These are phyloP conservation scores for Zizania latifolia DNA, from an alignment of 176 grass and related monocot genomes.

Conservation along the genomic window DNA sequence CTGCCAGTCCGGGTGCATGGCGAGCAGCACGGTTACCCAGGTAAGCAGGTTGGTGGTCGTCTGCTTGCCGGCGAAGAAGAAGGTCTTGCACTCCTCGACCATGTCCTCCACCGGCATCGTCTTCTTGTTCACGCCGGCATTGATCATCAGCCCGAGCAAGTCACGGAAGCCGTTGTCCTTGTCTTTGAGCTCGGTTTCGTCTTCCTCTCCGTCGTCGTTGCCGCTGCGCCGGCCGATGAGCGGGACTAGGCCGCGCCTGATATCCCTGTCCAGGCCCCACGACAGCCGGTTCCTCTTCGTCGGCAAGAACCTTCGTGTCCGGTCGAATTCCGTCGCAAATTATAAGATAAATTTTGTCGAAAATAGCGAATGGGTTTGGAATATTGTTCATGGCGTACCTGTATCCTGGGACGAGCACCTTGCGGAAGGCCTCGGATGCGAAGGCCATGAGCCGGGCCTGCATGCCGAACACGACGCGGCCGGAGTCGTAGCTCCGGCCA, in stretches of 20 bases:
- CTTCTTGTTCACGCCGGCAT: slow-evolving; percentile 25
- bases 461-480: slow-evolving; percentile 62
- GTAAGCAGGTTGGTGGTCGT: slow-evolving; percentile 80
- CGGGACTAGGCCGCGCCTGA: slow-evolving; percentile 44
- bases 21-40: slow-evolving; percentile 82
- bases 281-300: slow-evolving; percentile 63
- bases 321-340: background rate
- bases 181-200: background rate
- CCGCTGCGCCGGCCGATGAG: slow-evolving; percentile 55
- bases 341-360: background rate
- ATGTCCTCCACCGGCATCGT: slow-evolving; percentile 61
- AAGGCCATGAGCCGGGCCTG: slow-evolving; percentile 73
- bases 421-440: slow-evolving; percentile 77
- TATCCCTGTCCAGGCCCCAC: slow-evolving; percentile 78
- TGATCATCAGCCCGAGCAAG: slow-evolving; percentile 78
- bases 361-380: background rate
- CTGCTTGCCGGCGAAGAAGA: slow-evolving; percentile 98
- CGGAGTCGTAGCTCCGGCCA: slow-evolving; percentile 63
- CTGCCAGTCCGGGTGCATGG: slow-evolving; percentile 95
- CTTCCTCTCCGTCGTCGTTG: background rate
- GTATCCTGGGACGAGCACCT: slow-evolving; percentile 85
- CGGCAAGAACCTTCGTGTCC: slow-evolving; percentile 67
- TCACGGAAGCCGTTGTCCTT: slow-evolving; percentile 33
- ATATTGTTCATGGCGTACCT: slow-evolving; percentile 31
- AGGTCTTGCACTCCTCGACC: slow-evolving; percentile 99